Percentiles rank a stretch among this genome's conserved stretches.
These are phyloP conservation scores for Candida ulmi DNA, from an alignment of 805 yeast species.

Conservation along the genomic window DNA sequence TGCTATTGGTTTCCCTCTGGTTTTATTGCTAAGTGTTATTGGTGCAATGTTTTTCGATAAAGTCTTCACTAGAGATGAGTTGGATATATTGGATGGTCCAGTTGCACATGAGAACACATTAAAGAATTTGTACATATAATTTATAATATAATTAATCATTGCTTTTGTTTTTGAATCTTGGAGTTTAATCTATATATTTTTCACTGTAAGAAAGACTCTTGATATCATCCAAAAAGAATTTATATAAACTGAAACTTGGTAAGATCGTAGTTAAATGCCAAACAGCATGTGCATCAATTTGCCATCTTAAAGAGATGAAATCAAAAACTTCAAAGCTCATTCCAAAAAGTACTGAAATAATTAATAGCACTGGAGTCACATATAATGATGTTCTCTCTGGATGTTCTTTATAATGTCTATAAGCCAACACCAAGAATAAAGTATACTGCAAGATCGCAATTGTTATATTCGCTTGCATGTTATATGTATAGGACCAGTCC, in stretches of 20 bases:
- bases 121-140: conserved; percentile 29
- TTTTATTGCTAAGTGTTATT: conserved; percentile 61
- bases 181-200: conserved; percentile 6
- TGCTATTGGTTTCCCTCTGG: conserved; percentile 92
- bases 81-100: conserved; percentile 58
- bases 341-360: conserved; percentile 53
- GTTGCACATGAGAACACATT: conserved; percentile 53
- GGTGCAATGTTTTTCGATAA: conserved; percentile 60
- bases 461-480: conserved; percentile 83
- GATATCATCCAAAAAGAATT: conserved; percentile 45
- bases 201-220: conserved; percentile 26
- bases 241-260: conserved; percentile 74
- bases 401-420: conserved; percentile 23
- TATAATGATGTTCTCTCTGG: conserved; percentile 20
- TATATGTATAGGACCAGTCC: conserved; percentile 89
- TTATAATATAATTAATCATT: background rate
- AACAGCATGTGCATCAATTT: conserved; percentile 85
- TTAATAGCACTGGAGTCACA: conserved; percentile 46
- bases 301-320: conserved; percentile 64
- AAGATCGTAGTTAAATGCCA: conserved; percentile 90
- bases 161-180: too few species aligned
- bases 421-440: conserved; percentile 25
- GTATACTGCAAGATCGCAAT: conserved; percentile 75
- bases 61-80: conserved; percentile 55
- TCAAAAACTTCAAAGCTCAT: conserved; percentile 91